Percentiles rank a stretch among this genome's conserved stretches.
Evolutionary conservation across 371 early-diverging fungal species (phyloP).

Genomic region (Apophysomyces elegans): DNA sequence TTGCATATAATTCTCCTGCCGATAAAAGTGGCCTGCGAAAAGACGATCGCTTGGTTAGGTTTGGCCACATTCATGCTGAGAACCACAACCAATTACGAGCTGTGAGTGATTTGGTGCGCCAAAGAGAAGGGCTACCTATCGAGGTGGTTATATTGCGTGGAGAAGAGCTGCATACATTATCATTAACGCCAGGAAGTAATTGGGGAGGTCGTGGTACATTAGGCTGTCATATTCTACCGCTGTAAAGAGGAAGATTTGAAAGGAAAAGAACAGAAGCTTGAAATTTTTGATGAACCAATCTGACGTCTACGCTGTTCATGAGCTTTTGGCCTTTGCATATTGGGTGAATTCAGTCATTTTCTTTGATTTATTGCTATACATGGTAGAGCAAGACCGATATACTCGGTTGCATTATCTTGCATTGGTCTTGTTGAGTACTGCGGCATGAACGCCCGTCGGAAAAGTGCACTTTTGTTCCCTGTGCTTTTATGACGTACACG

Average conservation of each 20-base stretch:
- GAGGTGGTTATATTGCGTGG: conserved; percentile 50
- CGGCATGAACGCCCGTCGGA: conserved; percentile 61
- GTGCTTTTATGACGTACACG: conserved; percentile 56
- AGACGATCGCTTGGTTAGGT: conserved; percentile 67
- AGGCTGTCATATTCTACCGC: conserved; percentile 61
- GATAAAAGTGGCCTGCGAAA: conserved; percentile 63
- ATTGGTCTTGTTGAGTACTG: conserved; percentile 48
- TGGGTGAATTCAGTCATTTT: no score
- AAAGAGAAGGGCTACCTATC: conserved; percentile 56
- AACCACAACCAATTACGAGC: conserved; percentile 57
- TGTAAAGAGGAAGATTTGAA: conserved; percentile 12
- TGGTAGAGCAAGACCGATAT: not conserved
- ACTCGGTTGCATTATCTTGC: not conserved
- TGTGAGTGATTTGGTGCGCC: conserved; percentile 57
- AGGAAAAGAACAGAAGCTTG: no score
- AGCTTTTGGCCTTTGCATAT: not conserved
- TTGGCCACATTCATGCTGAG: conserved; percentile 57
- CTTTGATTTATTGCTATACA: not conserved
- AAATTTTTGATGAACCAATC: no score
- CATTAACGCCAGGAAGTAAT: conserved; percentile 60
- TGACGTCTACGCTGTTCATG: no score
- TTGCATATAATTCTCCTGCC: conserved; percentile 86
- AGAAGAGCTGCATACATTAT: conserved; percentile 32
- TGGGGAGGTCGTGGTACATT: conserved; percentile 82
- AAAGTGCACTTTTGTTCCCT: conserved; percentile 39